These are phyloP conservation scores for Infundibulicybe gibba DNA, from an alignment of 768 basidiomycete genomes.

Conservation along the genomic window DNA sequence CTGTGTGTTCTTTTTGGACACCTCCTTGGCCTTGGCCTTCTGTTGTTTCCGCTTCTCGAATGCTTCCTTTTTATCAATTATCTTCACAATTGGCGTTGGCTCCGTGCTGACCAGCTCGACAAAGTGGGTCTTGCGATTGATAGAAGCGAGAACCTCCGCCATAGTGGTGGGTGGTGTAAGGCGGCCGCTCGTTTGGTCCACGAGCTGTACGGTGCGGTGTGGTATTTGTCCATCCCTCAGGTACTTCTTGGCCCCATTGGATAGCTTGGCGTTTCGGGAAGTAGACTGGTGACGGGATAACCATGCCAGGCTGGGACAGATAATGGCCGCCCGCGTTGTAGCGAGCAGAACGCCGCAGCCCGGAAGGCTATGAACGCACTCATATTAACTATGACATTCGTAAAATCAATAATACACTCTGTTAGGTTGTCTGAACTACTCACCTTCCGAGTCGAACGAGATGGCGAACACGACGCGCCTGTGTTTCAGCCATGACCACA, in stretches of 20 bases:
- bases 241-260: conserved; percentile 3
- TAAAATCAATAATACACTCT: too few relatives aligned
- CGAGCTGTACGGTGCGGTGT: conserved; percentile 36
- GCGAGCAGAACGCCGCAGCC: conserved; percentile 15
- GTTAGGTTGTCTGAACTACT: too few relatives aligned
- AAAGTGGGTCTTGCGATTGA: conserved; percentile 37
- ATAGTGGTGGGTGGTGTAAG: conserved; percentile 35
- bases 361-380: conserved; percentile 27
- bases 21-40: conserved; percentile 31
- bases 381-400: conserved; percentile 13
- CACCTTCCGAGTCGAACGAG: too few relatives aligned
- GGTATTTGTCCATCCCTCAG: conserved; percentile 39
- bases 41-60: conserved; percentile 32
- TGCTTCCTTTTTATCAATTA: conserved; percentile 44
- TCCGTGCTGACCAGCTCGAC: conserved; percentile 52
- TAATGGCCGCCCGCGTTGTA: conserved; percentile 8
- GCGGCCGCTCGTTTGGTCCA: conserved; percentile 40
- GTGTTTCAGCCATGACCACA: too few relatives aligned
- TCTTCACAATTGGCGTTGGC: conserved; percentile 57
- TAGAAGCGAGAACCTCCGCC: conserved; percentile 35
- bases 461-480: too few relatives aligned
- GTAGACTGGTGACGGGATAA: conserved; percentile 4
- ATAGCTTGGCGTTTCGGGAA: background rate
- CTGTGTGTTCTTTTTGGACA: conserved; percentile 23
- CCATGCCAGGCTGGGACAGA: conserved; percentile 2